These are phyloP conservation scores for Lonicera japonica DNA, from an alignment of 129 eudicot genomes.

Conservation along the genomic window DNA sequence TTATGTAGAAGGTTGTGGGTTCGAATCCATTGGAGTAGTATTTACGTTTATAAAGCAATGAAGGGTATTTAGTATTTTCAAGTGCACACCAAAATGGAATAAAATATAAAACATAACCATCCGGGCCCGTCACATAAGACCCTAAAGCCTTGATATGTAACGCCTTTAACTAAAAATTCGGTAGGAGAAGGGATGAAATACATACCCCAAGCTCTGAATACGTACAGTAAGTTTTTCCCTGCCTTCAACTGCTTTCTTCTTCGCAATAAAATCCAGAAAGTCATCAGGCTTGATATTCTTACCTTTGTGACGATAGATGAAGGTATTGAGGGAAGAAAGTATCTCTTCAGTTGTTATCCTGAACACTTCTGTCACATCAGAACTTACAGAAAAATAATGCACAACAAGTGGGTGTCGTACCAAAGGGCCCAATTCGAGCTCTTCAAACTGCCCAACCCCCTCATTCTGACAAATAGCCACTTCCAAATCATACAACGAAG, in stretches of 20 bases:
- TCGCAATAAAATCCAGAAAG: constrained; percentile 60
- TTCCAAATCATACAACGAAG: constrained; percentile 70
- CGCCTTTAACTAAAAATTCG: background rate
- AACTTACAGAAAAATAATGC: constrained; percentile 63
- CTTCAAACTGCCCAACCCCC: constrained; percentile 62
- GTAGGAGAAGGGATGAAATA: background rate
- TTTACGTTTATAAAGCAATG: no score
- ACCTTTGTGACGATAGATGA: constrained; percentile 21
- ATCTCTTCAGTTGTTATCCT: constrained; percentile 57
- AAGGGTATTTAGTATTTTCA: no score
- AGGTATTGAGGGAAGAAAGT: constrained; percentile 35
- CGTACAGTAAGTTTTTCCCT: constrained; percentile 56
- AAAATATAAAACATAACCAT: no score
- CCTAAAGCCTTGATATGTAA: background rate
- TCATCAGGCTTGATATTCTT: constrained; percentile 38
- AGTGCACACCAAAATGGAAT: no score
- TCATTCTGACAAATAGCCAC: constrained; percentile 71
- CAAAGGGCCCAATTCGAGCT: constrained; percentile 88
- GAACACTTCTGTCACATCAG: constrained; percentile 50
- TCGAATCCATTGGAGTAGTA: no score
- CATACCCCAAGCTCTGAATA: constrained; percentile 77
- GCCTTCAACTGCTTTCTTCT: constrained; percentile 26
- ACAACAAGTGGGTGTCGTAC: constrained; percentile 59
- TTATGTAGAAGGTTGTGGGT: no score
- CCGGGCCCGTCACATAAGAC: no score